phyloP scores from a whole-genome alignment of 768 basidiomycete genomes.

The Boletellus ananiceps region DNA sequence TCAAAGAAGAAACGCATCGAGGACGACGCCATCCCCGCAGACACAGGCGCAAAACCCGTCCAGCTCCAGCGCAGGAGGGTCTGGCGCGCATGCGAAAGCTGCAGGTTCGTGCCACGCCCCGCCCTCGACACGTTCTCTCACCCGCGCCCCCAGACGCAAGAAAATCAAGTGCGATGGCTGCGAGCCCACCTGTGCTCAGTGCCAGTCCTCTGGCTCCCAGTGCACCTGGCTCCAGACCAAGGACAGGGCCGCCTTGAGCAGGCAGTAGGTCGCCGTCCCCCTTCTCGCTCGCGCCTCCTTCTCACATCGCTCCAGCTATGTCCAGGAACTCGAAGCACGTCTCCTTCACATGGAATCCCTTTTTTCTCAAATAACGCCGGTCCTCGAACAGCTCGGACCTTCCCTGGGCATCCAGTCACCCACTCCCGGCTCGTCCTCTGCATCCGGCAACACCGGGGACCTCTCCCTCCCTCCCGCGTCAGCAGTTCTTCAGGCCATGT shows the following conservation, averaged over 20 bases:
- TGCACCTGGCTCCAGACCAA: conserved; percentile 92
- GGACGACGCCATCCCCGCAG: conserved; percentile 46
- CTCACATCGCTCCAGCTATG: conserved; percentile 54
- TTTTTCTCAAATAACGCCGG: conserved; percentile 78
- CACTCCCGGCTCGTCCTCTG: conserved; percentile 30
- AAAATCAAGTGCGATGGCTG: conserved; percentile 92
- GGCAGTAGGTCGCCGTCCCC: conserved; percentile 58
- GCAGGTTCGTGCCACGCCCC: conserved; percentile 53
- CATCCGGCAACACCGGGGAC: conserved; percentile 12
- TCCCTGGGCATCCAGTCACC: conserved; percentile 39
- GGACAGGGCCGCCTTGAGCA: conserved; percentile 83
- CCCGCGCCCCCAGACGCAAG: conserved; percentile 57
- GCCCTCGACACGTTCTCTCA: conserved; percentile 14
- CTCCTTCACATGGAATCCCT: conserved; percentile 84
- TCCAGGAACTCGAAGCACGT: conserved; percentile 86
- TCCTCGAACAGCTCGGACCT: conserved; percentile 68
- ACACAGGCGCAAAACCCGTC: conserved; percentile 62
- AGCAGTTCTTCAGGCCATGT: conserved; percentile 33
- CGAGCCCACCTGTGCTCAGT: conserved; percentile 84
- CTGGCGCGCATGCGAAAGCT: conserved; percentile 88
- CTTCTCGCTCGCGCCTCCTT: conserved; percentile 6
- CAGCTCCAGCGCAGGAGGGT: conserved; percentile 77
- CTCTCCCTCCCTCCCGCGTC: conserved; percentile 23
- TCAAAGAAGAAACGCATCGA: conserved; percentile 77
- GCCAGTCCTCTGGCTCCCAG: conserved; percentile 63